Percentiles rank a stretch among this genome's conserved stretches.
These are phyloP conservation scores for Lodderomyces margitis DNA, from an alignment of 1,139 yeast genomes.

Conservation along the genomic window DNA sequence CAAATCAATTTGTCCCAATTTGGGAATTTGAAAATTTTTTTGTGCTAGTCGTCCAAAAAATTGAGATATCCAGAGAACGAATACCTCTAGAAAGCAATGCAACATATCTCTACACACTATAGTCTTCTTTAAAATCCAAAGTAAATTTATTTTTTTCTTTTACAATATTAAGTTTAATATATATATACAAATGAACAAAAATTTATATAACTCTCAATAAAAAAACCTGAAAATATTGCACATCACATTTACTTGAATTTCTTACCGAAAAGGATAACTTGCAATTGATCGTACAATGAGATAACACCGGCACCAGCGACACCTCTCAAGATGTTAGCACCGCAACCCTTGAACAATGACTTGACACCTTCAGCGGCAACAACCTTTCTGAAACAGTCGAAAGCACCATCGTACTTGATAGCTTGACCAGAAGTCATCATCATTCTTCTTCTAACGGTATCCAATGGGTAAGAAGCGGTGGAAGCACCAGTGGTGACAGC, in stretches of 20 bases:
- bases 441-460: constrained; percentile 57
- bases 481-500: constrained; percentile 55
- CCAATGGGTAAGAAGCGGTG: constrained; percentile 56
- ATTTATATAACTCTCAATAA: background rate
- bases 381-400: constrained; percentile 48
- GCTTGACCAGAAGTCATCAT: constrained; percentile 59
- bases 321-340: constrained; percentile 59
- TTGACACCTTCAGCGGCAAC: constrained; percentile 53
- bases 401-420: constrained; percentile 52
- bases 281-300: constrained; percentile 54
- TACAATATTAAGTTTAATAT: constrained; percentile 1
- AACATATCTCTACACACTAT: no score
- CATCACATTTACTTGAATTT: constrained; percentile 31
- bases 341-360: constrained; percentile 55
- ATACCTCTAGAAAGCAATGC: no score
- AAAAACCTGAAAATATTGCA: background rate
- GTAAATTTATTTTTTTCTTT: background rate
- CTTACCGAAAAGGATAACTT: constrained; percentile 50
- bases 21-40: background rate
- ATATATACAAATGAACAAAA: constrained; percentile 1
- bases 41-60: no score
- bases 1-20: background rate
- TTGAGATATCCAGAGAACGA: no score
- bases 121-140: background rate
- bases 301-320: constrained; percentile 58